Evolutionary conservation across 2,329 filamentous ascomycete genomes (phyloP).

Genomic region (Cordyceps fumosorosea): DNA sequence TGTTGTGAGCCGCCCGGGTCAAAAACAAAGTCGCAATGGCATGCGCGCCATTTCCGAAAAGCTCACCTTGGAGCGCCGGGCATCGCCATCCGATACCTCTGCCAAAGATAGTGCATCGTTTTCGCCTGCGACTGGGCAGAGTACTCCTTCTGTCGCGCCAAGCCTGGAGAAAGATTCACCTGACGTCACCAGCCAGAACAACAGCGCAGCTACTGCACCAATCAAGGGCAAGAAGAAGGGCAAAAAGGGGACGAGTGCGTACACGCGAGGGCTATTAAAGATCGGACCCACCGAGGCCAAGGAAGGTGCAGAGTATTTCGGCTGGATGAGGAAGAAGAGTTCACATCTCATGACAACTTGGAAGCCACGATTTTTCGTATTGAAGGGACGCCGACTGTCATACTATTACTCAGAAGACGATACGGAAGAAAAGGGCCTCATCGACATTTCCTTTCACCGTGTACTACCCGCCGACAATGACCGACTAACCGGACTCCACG

Average conservation of each 20-base stretch:
- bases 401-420: slow-evolving; percentile 97
- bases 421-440: slow-evolving; percentile 86
- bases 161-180: slow-evolving; percentile 78
- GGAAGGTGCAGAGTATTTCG: slow-evolving; percentile 80
- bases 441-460: slow-evolving; percentile 95
- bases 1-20: slow-evolving; percentile 42
- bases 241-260: slow-evolving; percentile 94
- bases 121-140: slow-evolving; percentile 73
- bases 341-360: slow-evolving; percentile 94
- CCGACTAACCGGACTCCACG: slow-evolving; percentile 81
- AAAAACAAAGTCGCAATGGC: slow-evolving; percentile 53
- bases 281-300: slow-evolving; percentile 79
- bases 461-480: slow-evolving; percentile 94
- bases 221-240: slow-evolving; percentile 59
- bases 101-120: slow-evolving; percentile 46
- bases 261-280: slow-evolving; percentile 77
- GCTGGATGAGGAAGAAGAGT: slow-evolving; percentile 99
- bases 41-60: slow-evolving; percentile 79
- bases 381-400: slow-evolving; percentile 82
- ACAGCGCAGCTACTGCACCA: slow-evolving; percentile 42
- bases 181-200: slow-evolving; percentile 44
- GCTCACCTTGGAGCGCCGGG: slow-evolving; percentile 45
- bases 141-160: slow-evolving; percentile 54
- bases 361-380: slow-evolving; percentile 93
- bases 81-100: slow-evolving; percentile 34